Percentiles rank a stretch among this genome's conserved stretches.
These are phyloP conservation scores for Leptoxyphium fumago DNA, from an alignment of 2,329 filamentous ascomycete genomes.

Conservation along the genomic window DNA sequence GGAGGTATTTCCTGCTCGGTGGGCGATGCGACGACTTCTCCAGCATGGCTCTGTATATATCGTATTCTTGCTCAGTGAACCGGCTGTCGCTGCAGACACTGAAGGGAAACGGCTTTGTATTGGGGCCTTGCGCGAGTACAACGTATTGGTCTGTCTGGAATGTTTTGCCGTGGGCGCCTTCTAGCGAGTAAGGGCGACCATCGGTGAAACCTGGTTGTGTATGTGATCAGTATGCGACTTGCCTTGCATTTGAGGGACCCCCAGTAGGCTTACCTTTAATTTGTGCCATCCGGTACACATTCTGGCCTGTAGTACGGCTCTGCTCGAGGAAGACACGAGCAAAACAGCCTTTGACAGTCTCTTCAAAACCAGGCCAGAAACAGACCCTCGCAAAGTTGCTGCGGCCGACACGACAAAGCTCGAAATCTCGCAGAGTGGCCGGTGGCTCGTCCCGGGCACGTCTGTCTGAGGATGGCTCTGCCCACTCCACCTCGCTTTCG, in stretches of 20 bases:
- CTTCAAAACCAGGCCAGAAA: constrained; percentile 82
- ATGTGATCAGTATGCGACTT: too few relatives aligned
- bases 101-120: constrained; percentile 76
- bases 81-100: constrained; percentile 73
- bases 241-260: constrained; percentile 13
- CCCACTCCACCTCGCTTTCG: constrained; percentile 70
- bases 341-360: constrained; percentile 69
- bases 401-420: constrained; percentile 70
- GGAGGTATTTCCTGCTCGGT: constrained; percentile 56
- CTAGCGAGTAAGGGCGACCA: constrained; percentile 72
- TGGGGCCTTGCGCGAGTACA: constrained; percentile 65
- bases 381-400: constrained; percentile 80
- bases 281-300: constrained; percentile 73
- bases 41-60: constrained; percentile 64
- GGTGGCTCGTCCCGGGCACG: constrained; percentile 47
- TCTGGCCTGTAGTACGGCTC: constrained; percentile 55
- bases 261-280: constrained; percentile 54
- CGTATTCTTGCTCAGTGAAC: constrained; percentile 68
- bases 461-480: constrained; percentile 31
- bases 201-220: constrained; percentile 50
- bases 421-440: constrained; percentile 64
- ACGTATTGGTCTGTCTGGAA: constrained; percentile 81
- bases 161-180: constrained; percentile 52
- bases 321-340: constrained; percentile 71
- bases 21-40: constrained; percentile 55